A percentile compares a stretch with the other conserved stretches of the same genome.
phyloP scores from a whole-genome alignment of 148 eudicot genomes.

The Simmondsia chinensis region DNA sequence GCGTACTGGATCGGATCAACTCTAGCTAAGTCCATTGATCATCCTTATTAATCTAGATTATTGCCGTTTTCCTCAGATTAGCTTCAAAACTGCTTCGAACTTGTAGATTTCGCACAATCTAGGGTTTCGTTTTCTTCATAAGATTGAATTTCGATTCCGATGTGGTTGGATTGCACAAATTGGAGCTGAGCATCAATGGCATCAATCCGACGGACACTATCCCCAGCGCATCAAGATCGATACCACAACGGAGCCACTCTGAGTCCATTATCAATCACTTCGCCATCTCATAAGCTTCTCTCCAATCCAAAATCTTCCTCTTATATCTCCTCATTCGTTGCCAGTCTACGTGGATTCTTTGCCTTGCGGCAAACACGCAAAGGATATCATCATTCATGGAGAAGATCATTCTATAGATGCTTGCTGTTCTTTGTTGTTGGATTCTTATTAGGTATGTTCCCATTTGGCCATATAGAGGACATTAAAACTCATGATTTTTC shows the following conservation, averaged over 20 bases:
- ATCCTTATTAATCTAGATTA: too few relatives aligned
- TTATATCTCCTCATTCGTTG: slow-evolving; percentile 12
- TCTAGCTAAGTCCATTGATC: too few relatives aligned
- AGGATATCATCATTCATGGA: slow-evolving; percentile 29
- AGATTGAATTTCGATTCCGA: too few relatives aligned
- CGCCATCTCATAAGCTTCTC: slow-evolving; percentile 42
- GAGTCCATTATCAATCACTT: slow-evolving; percentile 30
- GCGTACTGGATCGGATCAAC: too few relatives aligned
- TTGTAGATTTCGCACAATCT: too few relatives aligned
- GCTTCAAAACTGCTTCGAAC: too few relatives aligned
- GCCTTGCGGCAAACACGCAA: slow-evolving; percentile 17
- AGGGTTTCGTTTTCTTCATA: too few relatives aligned
- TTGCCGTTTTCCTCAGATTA: too few relatives aligned
- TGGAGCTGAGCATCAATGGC: slow-evolving; percentile 64
- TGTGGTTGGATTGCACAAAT: too few relatives aligned
- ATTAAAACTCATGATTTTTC: slow-evolving; percentile 28
- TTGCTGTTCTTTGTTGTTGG: slow-evolving; percentile 50
- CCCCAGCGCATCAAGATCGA: slow-evolving; percentile 49
- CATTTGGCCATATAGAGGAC: slow-evolving; percentile 42
- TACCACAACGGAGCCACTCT: slow-evolving; percentile 40
- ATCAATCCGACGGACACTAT: slow-evolving; percentile 70
- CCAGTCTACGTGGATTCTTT: slow-evolving; percentile 19
- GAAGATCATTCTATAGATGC: slow-evolving; percentile 44
- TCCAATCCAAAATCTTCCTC: slow-evolving; percentile 19
- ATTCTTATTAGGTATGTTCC: slow-evolving; percentile 59